A percentile compares a stretch with the other conserved stretches of the same genome.
Evolutionary conservation across 1,139 yeast species (phyloP).

Genomic region (Nakaseomyces delphensis): DNA sequence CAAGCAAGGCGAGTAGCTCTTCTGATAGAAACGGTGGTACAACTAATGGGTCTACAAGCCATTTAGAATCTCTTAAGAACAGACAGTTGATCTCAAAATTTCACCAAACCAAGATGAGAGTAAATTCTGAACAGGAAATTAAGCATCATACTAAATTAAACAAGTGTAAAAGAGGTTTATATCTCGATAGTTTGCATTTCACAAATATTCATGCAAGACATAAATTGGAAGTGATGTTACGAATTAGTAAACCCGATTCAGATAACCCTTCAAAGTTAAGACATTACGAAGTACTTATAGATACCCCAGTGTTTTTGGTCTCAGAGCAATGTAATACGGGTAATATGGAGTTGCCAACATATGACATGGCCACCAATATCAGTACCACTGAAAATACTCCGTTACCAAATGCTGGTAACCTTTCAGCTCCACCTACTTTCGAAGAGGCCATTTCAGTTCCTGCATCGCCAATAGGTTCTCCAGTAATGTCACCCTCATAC

Average conservation of each 20-base stretch:
- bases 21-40: neutral
- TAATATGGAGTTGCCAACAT: conserved; percentile 64
- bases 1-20: conserved; percentile 2
- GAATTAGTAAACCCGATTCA: conserved; percentile 60
- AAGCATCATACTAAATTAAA: conserved; percentile 23
- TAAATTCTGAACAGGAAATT: conserved; percentile 23
- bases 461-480: conserved; percentile 27
- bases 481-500: conserved; percentile 15
- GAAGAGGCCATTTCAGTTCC: conserved; percentile 45
- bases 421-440: conserved; percentile 42
- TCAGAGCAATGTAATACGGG: conserved; percentile 66
- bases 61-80: conserved; percentile 1
- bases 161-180: conserved; percentile 35
- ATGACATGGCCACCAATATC: conserved; percentile 39
- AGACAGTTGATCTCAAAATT: conserved; percentile 14
- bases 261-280: conserved; percentile 52
- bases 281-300: conserved; percentile 85
- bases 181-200: conserved; percentile 62
- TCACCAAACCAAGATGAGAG: conserved; percentile 19
- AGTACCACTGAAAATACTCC: conserved; percentile 6
- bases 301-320: conserved; percentile 70
- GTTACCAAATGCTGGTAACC: conserved; percentile 3
- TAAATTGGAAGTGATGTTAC: conserved; percentile 65
- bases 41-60: neutral
- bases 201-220: conserved; percentile 66